A percentile compares a stretch with the other conserved stretches of the same genome.
These are phyloP conservation scores for Pueraria montana DNA, from an alignment of 306 rosid genomes.

Conservation along the genomic window DNA sequence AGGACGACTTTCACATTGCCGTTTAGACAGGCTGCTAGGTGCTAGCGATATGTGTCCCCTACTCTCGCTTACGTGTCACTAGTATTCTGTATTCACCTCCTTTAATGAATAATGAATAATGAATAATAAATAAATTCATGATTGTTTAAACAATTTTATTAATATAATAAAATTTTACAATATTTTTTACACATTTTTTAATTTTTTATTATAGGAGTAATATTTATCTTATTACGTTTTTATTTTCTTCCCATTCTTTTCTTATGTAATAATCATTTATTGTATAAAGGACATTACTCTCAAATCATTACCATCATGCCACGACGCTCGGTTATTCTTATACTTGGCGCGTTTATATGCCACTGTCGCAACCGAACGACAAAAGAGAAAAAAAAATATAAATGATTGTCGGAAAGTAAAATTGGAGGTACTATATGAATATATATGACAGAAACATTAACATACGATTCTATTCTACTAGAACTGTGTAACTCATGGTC, in stretches of 20 bases:
- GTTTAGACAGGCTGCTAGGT: background rate
- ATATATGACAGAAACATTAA: background rate
- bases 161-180: too few relatives aligned
- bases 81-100: too few relatives aligned
- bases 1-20: background rate
- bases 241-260: too few relatives aligned
- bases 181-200: too few relatives aligned
- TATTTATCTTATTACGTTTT: too few relatives aligned
- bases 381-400: background rate
- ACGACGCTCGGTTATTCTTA: background rate
- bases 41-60: too few relatives aligned
- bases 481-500: background rate
- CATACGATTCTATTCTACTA: background rate
- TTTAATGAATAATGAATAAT: too few relatives aligned
- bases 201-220: too few relatives aligned
- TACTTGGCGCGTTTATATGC: background rate
- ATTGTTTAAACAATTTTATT: background rate
- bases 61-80: too few relatives aligned
- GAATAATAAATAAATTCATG: too few relatives aligned
- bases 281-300: background rate
- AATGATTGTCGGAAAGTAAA: background rate
- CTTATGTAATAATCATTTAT: background rate
- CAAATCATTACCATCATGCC: background rate
- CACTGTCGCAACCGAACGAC: constrained; percentile 42
- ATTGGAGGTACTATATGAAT: background rate